These are phyloP conservation scores for Fusarium longipes DNA, from an alignment of 2,329 filamentous ascomycete species.

Conservation along the genomic window DNA sequence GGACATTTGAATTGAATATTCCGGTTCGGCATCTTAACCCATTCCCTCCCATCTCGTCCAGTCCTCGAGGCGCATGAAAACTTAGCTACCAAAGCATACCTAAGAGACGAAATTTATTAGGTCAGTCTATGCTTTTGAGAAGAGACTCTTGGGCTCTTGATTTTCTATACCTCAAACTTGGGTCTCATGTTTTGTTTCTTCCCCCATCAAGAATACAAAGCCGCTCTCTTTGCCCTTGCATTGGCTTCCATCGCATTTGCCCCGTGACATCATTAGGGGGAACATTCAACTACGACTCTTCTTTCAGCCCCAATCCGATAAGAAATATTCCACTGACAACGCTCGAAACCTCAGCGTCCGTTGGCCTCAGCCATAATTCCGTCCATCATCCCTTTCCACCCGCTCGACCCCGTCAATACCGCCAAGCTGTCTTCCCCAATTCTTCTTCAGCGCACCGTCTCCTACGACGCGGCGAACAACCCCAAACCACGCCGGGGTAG, in stretches of 20 bases:
- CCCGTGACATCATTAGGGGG: constrained; percentile 49
- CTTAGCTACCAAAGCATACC: too few relatives aligned
- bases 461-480: constrained; percentile 86
- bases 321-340: constrained; percentile 22
- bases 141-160: too few relatives aligned
- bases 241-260: constrained; percentile 37
- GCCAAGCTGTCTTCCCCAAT: constrained; percentile 95
- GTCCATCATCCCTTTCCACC: constrained; percentile 29
- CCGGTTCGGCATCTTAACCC: constrained; percentile 26
- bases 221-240: constrained; percentile 39
- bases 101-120: too few relatives aligned
- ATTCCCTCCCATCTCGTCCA: constrained; percentile 39
- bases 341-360: constrained; percentile 25
- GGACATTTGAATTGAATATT: constrained; percentile 46
- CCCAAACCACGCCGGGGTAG: constrained; percentile 72
- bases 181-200: too few relatives aligned
- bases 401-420: constrained; percentile 68
- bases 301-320: constrained; percentile 18
- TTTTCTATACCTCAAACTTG: too few relatives aligned
- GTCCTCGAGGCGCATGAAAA: too few relatives aligned
- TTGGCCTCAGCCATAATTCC: constrained; percentile 3
- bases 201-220: constrained; percentile 31
- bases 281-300: constrained; percentile 26
- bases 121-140: too few relatives aligned
- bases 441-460: constrained; percentile 88